These are phyloP conservation scores for Polygonum maritimum DNA, from an alignment of 148 eudicot species.

Conservation along the genomic window DNA sequence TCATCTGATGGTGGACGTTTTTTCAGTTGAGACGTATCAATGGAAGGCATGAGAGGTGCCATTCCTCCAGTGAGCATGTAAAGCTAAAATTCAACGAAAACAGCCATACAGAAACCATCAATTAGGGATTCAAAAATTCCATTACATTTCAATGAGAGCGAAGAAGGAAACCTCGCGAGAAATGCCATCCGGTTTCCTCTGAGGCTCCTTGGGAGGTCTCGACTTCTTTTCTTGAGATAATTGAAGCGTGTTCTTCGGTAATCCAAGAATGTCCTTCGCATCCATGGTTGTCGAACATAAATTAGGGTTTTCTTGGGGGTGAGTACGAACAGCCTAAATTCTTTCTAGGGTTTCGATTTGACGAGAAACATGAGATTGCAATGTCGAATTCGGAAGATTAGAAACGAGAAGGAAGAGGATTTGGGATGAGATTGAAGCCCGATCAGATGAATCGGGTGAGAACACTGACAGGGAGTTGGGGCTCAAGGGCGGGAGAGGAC, in stretches of 20 bases:
- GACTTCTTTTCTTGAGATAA: constrained; percentile 60
- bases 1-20: constrained; percentile 54
- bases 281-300: constrained; percentile 41
- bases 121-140: neutral
- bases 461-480: neutral
- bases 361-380: neutral
- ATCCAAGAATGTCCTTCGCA: constrained; percentile 79
- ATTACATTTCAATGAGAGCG: neutral
- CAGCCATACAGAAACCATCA: neutral
- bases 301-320: constrained; percentile 20
- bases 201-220: constrained; percentile 72
- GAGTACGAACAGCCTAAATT: neutral
- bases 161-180: constrained; percentile 52
- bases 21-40: constrained; percentile 62
- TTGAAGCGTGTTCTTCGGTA: constrained; percentile 45
- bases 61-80: constrained; percentile 89
- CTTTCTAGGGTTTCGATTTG: neutral
- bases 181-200: constrained; percentile 87
- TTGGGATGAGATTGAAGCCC: neutral
- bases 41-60: constrained; percentile 72
- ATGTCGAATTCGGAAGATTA: neutral
- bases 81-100: constrained; percentile 29
- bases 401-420: neutral
- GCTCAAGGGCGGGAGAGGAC: constrained; percentile 5
- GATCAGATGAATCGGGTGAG: constrained; percentile 3